Evolutionary conservation across 768 basidiomycete species (phyloP).

Genomic region (Gautieria morchelliformis): DNA sequence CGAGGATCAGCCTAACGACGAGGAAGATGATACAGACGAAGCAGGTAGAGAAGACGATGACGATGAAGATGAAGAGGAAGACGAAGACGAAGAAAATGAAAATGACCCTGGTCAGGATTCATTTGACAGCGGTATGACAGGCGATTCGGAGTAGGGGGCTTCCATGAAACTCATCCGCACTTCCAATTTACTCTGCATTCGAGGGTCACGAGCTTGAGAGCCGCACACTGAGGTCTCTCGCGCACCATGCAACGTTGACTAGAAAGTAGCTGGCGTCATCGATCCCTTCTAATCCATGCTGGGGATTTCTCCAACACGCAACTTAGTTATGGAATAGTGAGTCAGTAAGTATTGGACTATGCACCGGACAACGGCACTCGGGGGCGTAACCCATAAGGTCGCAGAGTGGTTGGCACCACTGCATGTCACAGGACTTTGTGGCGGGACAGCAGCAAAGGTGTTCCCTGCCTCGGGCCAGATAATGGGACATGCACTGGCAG

Average conservation of each 20-base stretch:
- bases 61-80: conserved; percentile 3
- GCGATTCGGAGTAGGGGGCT: neutral
- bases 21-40: conserved; percentile 3
- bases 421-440: conserved; percentile 35
- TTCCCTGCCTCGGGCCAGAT: conserved; percentile 36
- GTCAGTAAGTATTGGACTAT: neutral
- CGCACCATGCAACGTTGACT: neutral
- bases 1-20: conserved; percentile 3
- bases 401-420: conserved; percentile 34
- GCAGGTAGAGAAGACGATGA: conserved; percentile 5
- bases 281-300: neutral
- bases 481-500: conserved; percentile 40
- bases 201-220: too few relatives aligned
- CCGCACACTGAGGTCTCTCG: neutral
- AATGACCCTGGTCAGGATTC: conserved; percentile 1
- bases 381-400: conserved; percentile 43
- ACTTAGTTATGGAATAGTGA: conserved; percentile 17
- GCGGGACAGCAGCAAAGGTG: conserved; percentile 37
- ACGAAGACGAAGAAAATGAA: neutral
- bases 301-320: conserved; percentile 26
- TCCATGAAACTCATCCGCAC: too few relatives aligned
- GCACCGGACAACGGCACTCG: too few relatives aligned
- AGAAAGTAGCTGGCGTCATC: neutral
- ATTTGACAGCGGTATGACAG: conserved; percentile 3
- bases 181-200: too few relatives aligned